Conservation (phyloP, 805 yeast species). For the Yarrowia sp. region DNA sequence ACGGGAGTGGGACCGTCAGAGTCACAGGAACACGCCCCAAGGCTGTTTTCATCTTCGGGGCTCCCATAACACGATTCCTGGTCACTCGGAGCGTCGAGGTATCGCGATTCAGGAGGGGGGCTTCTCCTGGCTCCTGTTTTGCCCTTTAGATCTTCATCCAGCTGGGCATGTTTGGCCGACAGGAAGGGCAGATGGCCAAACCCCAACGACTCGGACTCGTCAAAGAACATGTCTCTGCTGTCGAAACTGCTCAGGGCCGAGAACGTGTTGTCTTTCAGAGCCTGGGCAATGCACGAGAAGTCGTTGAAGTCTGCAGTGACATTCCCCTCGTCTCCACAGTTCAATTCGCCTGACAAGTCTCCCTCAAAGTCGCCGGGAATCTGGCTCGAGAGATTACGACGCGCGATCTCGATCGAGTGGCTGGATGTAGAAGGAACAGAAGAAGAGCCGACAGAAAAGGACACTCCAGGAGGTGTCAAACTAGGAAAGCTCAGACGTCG, state of each 20-base stretch:
- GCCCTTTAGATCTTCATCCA: not conserved
- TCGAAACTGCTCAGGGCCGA: conserved; percentile 8
- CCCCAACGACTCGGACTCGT: conserved; percentile 7
- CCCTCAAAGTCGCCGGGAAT: conserved; percentile 33
- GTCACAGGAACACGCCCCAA: not conserved
- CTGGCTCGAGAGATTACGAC: conserved; percentile 12
- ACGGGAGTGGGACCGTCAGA: conserved; percentile 10
- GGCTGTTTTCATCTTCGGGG: not conserved
- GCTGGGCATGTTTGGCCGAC: conserved; percentile 5
- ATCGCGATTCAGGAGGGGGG: too few species aligned
- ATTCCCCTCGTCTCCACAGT: not conserved
- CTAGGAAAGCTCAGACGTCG: conserved; percentile 22
- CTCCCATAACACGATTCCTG: not conserved
- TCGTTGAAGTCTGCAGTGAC: conserved; percentile 1
- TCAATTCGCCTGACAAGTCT: not conserved
- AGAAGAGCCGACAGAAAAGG: not conserved
- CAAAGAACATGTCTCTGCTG: conserved; percentile 14
- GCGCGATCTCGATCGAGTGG: conserved; percentile 15
- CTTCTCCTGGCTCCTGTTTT: too few species aligned
- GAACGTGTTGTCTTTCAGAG: conserved; percentile 5
- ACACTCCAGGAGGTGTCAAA: conserved; percentile 1
- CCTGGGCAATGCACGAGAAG: conserved; percentile 21
- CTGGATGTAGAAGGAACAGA: not conserved
- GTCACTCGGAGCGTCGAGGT: not conserved
- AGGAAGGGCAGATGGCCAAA: conserved; percentile 12